These are phyloP conservation scores for Trichosanthes cucumerina DNA, from an alignment of 306 rosid genomes.

Conservation along the genomic window DNA sequence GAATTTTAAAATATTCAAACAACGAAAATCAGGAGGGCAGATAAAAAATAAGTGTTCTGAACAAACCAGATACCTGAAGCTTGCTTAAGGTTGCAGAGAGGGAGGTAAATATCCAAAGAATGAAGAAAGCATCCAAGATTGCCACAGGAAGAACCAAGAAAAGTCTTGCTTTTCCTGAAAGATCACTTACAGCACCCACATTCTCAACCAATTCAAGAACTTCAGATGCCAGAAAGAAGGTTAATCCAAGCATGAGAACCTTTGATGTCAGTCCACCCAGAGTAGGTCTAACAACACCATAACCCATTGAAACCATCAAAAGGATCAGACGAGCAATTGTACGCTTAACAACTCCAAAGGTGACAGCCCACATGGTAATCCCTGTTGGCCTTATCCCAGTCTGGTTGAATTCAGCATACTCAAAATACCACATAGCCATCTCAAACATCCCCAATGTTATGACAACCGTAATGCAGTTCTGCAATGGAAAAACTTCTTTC, in stretches of 20 bases:
- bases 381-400: conserved; percentile 88
- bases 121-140: conserved; percentile 86
- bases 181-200: conserved; percentile 90
- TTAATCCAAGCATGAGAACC: conserved; percentile 79
- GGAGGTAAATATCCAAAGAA: conserved; percentile 93
- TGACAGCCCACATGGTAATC: conserved; percentile 84
- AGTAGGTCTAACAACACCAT: conserved; percentile 94
- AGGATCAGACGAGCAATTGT: conserved; percentile 76
- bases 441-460: conserved; percentile 95
- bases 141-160: conserved; percentile 93
- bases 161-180: conserved; percentile 88
- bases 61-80: conserved; percentile 74
- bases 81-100: conserved; percentile 86
- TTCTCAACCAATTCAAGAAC: conserved; percentile 92
- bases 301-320: conserved; percentile 88
- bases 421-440: conserved; percentile 90
- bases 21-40: not conserved
- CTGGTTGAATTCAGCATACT: conserved; percentile 83
- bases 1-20: not conserved
- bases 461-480: conserved; percentile 84
- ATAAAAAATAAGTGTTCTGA: conserved; percentile 1
- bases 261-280: conserved; percentile 93
- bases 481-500: conserved; percentile 81
- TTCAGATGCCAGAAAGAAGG: conserved; percentile 89
- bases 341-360: conserved; percentile 73